Conservation (phyloP, 768 basidiomycete genomes). For the Grammothele lineata region DNA sequence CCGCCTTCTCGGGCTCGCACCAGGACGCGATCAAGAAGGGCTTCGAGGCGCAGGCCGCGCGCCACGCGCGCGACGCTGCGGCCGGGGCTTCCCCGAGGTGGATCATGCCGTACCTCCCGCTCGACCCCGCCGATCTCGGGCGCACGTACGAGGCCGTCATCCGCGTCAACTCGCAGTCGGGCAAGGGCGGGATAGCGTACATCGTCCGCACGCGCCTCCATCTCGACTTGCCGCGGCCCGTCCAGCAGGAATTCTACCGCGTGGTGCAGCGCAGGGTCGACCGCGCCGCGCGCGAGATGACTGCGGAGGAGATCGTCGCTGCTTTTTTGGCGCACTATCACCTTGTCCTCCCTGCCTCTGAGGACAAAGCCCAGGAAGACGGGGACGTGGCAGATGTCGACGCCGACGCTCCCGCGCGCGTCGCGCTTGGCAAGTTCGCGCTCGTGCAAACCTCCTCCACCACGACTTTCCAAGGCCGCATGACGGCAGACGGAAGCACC, state of each 20-base stretch:
- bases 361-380: constrained; percentile 74
- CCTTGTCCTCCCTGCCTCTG: constrained; percentile 76
- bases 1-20: constrained; percentile 97
- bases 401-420: constrained; percentile 62
- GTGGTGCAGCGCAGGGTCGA: constrained; percentile 90
- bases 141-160: constrained; percentile 98
- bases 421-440: constrained; percentile 56
- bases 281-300: constrained; percentile 92
- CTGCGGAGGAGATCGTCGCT: constrained; percentile 89
- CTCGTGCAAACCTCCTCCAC: constrained; percentile 68
- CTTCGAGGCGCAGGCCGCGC: constrained; percentile 74
- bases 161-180: constrained; percentile 98
- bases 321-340: constrained; percentile 82
- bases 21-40: constrained; percentile 99
- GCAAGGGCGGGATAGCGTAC: constrained; percentile 97
- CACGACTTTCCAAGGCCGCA: constrained; percentile 56
- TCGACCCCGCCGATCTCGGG: constrained; percentile 95
- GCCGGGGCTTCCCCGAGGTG: constrained; percentile 63
- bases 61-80: constrained; percentile 57
- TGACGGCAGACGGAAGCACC: constrained; percentile 61
- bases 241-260: constrained; percentile 95
- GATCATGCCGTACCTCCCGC: constrained; percentile 94
- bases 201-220: constrained; percentile 89
- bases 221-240: constrained; percentile 93
- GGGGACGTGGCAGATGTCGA: constrained; percentile 42